Percentiles rank a stretch among this genome's conserved stretches.
These are phyloP conservation scores for Neospora caninum DNA, from an alignment of 169 alveolate species.

Conservation along the genomic window DNA sequence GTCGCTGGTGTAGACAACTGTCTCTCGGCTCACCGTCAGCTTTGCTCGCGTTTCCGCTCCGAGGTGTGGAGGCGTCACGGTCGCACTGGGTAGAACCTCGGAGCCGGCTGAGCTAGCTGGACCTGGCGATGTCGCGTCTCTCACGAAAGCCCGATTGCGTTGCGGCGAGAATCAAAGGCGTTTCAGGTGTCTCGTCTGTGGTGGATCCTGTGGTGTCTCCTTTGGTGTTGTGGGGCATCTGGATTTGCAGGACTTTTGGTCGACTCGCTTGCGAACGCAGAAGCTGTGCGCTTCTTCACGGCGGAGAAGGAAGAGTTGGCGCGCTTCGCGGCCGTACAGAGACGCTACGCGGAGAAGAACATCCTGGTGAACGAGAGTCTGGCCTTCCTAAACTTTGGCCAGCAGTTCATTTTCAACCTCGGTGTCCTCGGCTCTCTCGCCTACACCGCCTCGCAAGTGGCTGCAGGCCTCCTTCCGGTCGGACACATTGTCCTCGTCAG, in stretches of 20 bases:
- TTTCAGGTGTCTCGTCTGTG: too few species aligned
- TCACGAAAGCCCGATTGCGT: too few species aligned
- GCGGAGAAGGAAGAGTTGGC: constrained; percentile 62
- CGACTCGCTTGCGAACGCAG: constrained; percentile 78
- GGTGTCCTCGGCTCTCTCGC: constrained; percentile 71
- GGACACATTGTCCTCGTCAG: constrained; percentile 76
- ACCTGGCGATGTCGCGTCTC: too few species aligned
- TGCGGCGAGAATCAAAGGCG: too few species aligned
- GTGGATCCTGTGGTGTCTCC: neutral
- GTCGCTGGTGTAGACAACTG: too few species aligned
- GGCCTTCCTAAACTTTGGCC: constrained; percentile 78
- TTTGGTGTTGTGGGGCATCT: neutral
- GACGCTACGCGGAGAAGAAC: constrained; percentile 54
- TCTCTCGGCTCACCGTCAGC: too few species aligned
- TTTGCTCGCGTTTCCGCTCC: too few species aligned
- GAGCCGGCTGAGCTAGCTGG: too few species aligned
- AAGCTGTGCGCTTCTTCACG: constrained; percentile 71
- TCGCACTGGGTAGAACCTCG: too few species aligned
- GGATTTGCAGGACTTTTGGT: constrained; percentile 67
- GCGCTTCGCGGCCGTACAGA: constrained; percentile 63
- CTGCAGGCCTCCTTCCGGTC: constrained; percentile 72
- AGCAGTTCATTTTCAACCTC: constrained; percentile 73
- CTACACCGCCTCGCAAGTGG: constrained; percentile 71
- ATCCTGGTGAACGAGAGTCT: constrained; percentile 73
- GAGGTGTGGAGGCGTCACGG: too few species aligned